Evolutionary conservation across 202 grass and related monocot species (phyloP).

Genomic region (Eragrostis tef): DNA sequence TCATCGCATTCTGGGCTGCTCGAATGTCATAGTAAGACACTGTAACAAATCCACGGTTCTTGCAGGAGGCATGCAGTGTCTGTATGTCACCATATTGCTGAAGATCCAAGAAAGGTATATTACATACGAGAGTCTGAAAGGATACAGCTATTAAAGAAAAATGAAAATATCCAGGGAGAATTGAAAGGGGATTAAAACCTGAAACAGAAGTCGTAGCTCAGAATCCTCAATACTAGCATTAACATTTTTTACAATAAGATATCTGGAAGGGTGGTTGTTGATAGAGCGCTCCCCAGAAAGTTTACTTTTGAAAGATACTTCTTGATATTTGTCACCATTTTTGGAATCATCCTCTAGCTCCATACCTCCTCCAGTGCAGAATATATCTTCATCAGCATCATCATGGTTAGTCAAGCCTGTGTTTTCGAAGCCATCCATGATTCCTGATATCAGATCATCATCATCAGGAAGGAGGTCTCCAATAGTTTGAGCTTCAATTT

Average conservation of each 20-base stretch:
- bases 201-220: slow-evolving; percentile 56
- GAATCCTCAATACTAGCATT: slow-evolving; percentile 57
- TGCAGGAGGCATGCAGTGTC: slow-evolving; percentile 58
- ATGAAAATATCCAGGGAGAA: not conserved
- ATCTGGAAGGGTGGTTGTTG: slow-evolving; percentile 56
- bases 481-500: slow-evolving; percentile 83
- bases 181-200: slow-evolving; percentile 45
- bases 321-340: slow-evolving; percentile 41
- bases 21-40: slow-evolving; percentile 77
- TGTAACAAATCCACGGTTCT: slow-evolving; percentile 60
- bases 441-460: slow-evolving; percentile 68
- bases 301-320: slow-evolving; percentile 45
- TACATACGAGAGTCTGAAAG: not conserved
- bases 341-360: slow-evolving; percentile 66
- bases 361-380: slow-evolving; percentile 72
- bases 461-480: slow-evolving; percentile 78
- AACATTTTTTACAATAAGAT: slow-evolving; percentile 67
- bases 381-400: slow-evolving; percentile 81
- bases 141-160: slow-evolving; percentile 29
- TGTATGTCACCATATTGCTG: slow-evolving; percentile 79
- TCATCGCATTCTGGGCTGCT: slow-evolving; percentile 58
- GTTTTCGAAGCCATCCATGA: slow-evolving; percentile 61
- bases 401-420: slow-evolving; percentile 48
- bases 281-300: slow-evolving; percentile 53
- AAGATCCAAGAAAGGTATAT: slow-evolving; percentile 22